Base-by-base conservation (phyloP, 176 grass and related monocot genomes). In the Elymus sibiricus region DNA sequence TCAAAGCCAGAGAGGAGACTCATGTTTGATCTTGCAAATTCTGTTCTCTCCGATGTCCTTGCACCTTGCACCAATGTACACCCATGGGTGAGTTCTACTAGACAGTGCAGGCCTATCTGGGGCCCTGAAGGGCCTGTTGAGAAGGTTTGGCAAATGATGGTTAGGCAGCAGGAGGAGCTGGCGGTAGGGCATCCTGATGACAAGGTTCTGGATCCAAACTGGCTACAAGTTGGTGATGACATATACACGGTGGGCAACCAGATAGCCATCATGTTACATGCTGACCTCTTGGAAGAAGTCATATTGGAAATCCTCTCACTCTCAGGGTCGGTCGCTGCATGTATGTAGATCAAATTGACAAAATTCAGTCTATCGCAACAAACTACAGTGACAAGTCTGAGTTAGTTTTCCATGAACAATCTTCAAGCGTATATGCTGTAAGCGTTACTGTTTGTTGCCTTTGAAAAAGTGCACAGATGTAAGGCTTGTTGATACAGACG, bases 221-320 rank as follows among this genome's bases (percentile, higher is more conserved):
- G 91, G 91, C 58, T 87, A 70, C 53, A 93, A 76, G 42, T 85
- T 44, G 84, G 67, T 19, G 79, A 91, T 60, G 89, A 85, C 26
- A 66, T 83, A 64, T 71, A 85, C 62, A 64, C 70, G 39, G 79
- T 95, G 24, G 93, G 77, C 84, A 87, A 84, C 22, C 81, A 89
- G 34, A 89, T 93, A 40, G 62, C 74, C n/a, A 76, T 44, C 31
- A 85, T 87, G 51, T 75, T 95, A 64, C 39, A 85, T 64, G 66
- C 28, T 21, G 91, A 93, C 29, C 89, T 93, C 70, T 81, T 95
- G 78, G 94, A 87, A 70, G 94, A 95, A 87, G 78, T 87, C 65
- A 65, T 95, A 84, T 60, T 76, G 19, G 93, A 88, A 71, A 84
- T 92, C 28, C 64, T 86, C 7, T 42, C 40, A 74, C 70, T 86